Percentiles rank a stretch among this genome's conserved stretches.
Conservation (phyloP, 2,329 filamentous ascomycete species). For the Fusarium sacchari region DNA sequence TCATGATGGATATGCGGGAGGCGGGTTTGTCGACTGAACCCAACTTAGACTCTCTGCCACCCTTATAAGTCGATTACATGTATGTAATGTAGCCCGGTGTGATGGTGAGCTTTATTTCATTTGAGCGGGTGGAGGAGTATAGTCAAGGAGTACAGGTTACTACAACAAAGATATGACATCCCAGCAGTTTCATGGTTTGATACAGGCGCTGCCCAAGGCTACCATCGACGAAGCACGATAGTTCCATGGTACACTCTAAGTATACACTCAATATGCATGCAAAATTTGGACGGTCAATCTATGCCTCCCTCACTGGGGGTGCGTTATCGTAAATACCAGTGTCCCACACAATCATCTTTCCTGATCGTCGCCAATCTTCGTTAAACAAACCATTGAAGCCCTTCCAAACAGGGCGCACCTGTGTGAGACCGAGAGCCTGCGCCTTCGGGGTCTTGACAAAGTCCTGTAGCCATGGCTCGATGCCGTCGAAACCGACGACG, state of each 20-base stretch:
- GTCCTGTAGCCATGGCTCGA: constrained; percentile 58
- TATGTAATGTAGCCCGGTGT: constrained; percentile 40
- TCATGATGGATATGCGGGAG: constrained; percentile 24
- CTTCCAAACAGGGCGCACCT: constrained; percentile 61
- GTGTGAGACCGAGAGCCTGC: constrained; percentile 52
- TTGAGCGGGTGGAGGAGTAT: constrained; percentile 35
- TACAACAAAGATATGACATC: constrained; percentile 27
- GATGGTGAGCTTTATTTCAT: constrained; percentile 28
- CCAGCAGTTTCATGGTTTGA: not conserved
- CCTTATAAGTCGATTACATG: constrained; percentile 39
- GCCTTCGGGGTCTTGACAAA: constrained; percentile 57
- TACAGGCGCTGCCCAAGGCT: not conserved
- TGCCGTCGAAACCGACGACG: constrained; percentile 69
- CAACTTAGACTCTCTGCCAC: constrained; percentile 1
- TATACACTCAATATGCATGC: not conserved
- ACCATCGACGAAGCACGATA: not conserved
- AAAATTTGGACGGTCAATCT: not conserved
- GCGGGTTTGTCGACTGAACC: constrained; percentile 19
- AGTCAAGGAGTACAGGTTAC: constrained; percentile 37
- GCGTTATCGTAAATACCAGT: constrained; percentile 51
- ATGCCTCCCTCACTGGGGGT: not conserved
- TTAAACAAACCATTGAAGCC: constrained; percentile 70
- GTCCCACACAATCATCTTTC: constrained; percentile 70
- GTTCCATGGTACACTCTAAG: not conserved
- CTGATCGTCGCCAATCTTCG: constrained; percentile 67